These are phyloP conservation scores for Pezicula radicicola DNA, from an alignment of 2,329 filamentous ascomycete genomes.

Conservation along the genomic window DNA sequence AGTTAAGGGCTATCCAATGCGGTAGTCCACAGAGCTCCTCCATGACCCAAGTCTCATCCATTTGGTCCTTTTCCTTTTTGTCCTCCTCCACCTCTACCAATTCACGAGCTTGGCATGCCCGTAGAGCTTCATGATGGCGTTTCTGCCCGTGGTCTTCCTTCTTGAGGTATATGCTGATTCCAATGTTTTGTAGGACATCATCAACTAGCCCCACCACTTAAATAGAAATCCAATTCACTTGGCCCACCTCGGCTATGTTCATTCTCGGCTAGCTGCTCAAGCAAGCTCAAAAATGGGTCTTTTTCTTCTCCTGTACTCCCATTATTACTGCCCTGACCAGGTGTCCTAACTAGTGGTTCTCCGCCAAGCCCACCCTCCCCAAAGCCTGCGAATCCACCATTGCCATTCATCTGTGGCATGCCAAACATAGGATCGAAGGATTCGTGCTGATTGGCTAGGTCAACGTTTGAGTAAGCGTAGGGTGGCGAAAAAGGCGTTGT, in stretches of 20 bases:
- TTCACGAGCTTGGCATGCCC: neutral
- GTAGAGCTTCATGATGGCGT: neutral
- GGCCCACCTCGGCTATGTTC: conserved; percentile 67
- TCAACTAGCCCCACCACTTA: conserved; percentile 32
- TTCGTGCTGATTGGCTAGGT: conserved; percentile 14
- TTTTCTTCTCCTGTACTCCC: conserved; percentile 62
- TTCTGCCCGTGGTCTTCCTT: neutral
- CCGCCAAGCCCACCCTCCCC: conserved; percentile 39
- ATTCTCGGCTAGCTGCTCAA: conserved; percentile 82
- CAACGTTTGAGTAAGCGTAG: conserved; percentile 21
- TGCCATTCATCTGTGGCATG: conserved; percentile 47
- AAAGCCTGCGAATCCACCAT: conserved; percentile 38
- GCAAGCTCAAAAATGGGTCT: conserved; percentile 74
- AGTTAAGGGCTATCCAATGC: too few relatives aligned
- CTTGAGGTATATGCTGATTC: conserved; percentile 1
- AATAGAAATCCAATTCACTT: conserved; percentile 76
- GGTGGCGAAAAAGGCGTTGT: conserved; percentile 30
- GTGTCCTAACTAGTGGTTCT: conserved; percentile 34
- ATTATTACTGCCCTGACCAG: conserved; percentile 46
- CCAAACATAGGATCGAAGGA: conserved; percentile 60
- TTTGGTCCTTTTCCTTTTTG: conserved; percentile 2
- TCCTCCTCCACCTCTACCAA: neutral
- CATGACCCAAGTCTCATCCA: conserved; percentile 14
- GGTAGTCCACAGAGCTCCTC: too few relatives aligned
- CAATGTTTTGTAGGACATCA: neutral